Evolutionary conservation across 2,329 filamentous ascomycete species (phyloP).

Genomic region (Fusarium sp.): DNA sequence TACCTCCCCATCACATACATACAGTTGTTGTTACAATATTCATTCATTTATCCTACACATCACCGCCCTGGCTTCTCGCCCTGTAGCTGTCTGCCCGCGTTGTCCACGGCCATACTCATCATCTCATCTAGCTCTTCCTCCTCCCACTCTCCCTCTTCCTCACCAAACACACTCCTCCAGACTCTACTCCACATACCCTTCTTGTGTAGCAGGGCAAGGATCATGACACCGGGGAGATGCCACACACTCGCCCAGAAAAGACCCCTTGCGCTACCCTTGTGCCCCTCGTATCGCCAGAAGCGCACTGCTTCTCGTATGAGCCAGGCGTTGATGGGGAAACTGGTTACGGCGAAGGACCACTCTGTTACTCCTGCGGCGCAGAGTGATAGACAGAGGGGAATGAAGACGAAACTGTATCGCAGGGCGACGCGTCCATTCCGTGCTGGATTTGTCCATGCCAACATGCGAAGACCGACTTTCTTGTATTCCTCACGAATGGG

Average conservation of each 20-base stretch:
- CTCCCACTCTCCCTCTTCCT: slow-evolving; percentile 70
- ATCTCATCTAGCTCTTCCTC: slow-evolving; percentile 68
- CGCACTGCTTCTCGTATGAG: slow-evolving; percentile 82
- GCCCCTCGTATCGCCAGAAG: slow-evolving; percentile 86
- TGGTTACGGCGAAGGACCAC: slow-evolving; percentile 86
- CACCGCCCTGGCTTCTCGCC: slow-evolving; percentile 33
- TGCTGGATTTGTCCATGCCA: slow-evolving; percentile 88
- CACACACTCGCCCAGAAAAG: slow-evolving; percentile 98
- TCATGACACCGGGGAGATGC: slow-evolving; percentile 92
- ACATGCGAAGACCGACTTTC: slow-evolving; percentile 76
- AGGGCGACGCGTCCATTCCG: slow-evolving; percentile 90
- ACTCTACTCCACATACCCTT: slow-evolving; percentile 90
- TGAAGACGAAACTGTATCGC: slow-evolving; percentile 86
- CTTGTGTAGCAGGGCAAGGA: slow-evolving; percentile 92
- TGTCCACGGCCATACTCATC: slow-evolving; percentile 54
- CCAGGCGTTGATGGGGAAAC: slow-evolving; percentile 88
- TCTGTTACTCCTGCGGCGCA: slow-evolving; percentile 87
- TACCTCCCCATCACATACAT: slow-evolving; percentile 36
- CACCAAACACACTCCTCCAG: slow-evolving; percentile 78
- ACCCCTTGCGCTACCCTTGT: slow-evolving; percentile 83
- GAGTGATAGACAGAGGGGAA: slow-evolving; percentile 86
- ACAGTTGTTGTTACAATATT: slow-evolving; percentile 48
- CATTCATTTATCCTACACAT: slow-evolving; percentile 33
- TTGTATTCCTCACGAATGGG: slow-evolving; percentile 92
- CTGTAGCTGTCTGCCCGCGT: slow-evolving; percentile 37